Conservation (phyloP, 306 rosid species). For the Potentilla sterilis region DNA sequence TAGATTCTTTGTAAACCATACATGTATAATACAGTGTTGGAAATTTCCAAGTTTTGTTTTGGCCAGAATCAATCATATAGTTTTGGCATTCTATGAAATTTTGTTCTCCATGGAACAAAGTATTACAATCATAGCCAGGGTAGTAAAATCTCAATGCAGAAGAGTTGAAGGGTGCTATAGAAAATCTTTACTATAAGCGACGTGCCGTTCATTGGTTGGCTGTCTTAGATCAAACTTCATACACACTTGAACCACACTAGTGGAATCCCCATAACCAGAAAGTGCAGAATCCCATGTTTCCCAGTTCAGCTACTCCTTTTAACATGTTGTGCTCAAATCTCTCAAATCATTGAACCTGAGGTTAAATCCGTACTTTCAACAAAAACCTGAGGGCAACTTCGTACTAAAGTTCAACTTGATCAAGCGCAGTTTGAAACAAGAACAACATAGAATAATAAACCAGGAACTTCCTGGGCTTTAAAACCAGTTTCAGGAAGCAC, state of each 20-base stretch:
- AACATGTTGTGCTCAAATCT: no score
- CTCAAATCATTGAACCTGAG: neutral
- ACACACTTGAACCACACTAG: neutral
- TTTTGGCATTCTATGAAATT: neutral
- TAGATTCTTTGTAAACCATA: neutral
- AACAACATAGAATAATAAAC: neutral
- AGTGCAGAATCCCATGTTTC: neutral
- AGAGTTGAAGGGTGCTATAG: neutral
- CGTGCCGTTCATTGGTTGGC: neutral
- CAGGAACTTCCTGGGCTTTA: neutral
- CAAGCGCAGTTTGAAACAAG: neutral
- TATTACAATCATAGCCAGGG: neutral
- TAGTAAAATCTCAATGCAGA: neutral
- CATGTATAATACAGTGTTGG: neutral
- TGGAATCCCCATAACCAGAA: conserved; percentile 12
- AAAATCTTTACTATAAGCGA: neutral
- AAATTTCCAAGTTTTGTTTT: conserved; percentile 3
- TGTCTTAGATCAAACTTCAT: neutral
- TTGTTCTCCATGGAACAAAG: neutral
- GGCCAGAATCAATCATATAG: neutral
- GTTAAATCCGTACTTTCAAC: neutral
- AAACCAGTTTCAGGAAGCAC: conserved; percentile 16
- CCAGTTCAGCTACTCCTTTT: neutral
- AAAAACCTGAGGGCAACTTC: neutral
- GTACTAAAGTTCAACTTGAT: neutral